Percentiles rank a stretch among this genome's conserved stretches.
Evolutionary conservation across 2,329 filamentous ascomycete genomes (phyloP).

Genomic region (Endothia cerciana): DNA sequence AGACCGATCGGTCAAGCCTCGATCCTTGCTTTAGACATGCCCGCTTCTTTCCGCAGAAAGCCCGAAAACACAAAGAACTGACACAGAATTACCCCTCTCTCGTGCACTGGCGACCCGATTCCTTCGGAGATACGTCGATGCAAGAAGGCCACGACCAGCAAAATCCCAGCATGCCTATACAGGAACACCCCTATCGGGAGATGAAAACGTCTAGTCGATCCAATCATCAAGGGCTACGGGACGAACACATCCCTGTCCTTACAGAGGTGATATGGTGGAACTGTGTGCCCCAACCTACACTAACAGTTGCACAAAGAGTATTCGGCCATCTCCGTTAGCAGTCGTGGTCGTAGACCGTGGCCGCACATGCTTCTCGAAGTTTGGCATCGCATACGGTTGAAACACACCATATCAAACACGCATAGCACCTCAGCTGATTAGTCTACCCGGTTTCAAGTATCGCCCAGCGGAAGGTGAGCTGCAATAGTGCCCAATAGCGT

Average conservation of each 20-base stretch:
- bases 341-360: too few relatives aligned
- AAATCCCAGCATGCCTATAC: not conserved
- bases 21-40: not conserved
- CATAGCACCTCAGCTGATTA: not conserved
- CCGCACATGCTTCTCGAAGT: not conserved
- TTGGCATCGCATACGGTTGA: too few relatives aligned
- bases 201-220: constrained; percentile 1
- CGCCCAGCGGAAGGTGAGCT: not conserved
- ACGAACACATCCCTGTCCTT: not conserved
- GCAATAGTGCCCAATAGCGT: not conserved
- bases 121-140: constrained; percentile 9
- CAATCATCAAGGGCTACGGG: not conserved
- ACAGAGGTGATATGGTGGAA: not conserved
- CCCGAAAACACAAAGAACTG: too few relatives aligned
- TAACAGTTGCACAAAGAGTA: too few relatives aligned
- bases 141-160: not conserved
- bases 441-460: not conserved
- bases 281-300: not conserved
- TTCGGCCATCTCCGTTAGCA: too few relatives aligned
- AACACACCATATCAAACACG: not conserved
- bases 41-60: constrained; percentile 1
- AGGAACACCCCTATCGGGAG: not conserved
- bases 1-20: constrained; percentile 12
- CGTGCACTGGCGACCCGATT: not conserved
- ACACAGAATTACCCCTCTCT: constrained; percentile 5